These are phyloP conservation scores for Populus nigra DNA, from an alignment of 345 rosid genomes.

Conservation along the genomic window DNA sequence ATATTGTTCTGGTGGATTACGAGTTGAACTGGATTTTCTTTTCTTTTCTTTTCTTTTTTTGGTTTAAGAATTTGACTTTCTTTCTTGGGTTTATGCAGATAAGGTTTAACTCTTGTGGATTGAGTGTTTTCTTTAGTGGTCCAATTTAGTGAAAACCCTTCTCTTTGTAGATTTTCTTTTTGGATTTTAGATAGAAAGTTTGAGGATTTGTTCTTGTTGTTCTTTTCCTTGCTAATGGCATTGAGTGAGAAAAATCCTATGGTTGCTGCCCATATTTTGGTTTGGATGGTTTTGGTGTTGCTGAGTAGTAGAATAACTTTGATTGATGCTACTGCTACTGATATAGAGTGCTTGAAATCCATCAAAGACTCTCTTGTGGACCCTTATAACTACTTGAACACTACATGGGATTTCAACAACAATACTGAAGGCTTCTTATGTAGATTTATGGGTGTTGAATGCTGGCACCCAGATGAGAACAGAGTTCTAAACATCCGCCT, in stretches of 20 bases:
- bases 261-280: neutral
- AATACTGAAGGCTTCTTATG: slow-evolving; percentile 60
- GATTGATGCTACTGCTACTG: slow-evolving; percentile 37
- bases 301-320: slow-evolving; percentile 26
- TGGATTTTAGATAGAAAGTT: neutral
- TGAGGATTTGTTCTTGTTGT: neutral
- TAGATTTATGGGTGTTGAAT: slow-evolving; percentile 68
- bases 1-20: neutral
- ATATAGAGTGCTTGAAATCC: slow-evolving; percentile 52
- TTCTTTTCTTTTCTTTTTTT: neutral
- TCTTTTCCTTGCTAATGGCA: neutral
- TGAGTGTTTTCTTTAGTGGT: neutral
- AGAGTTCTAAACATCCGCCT: slow-evolving; percentile 68
- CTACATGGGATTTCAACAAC: slow-evolving; percentile 63
- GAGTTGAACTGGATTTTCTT: neutral
- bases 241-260: neutral
- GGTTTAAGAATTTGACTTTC: neutral
- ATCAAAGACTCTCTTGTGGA: slow-evolving; percentile 41
- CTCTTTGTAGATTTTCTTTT: neutral
- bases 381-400: slow-evolving; percentile 41
- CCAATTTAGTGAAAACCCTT: neutral
- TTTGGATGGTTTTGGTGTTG: slow-evolving; percentile 33
- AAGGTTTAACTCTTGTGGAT: neutral
- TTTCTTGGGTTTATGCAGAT: neutral
- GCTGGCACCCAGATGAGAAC: slow-evolving; percentile 96